Evolutionary conservation across 1,284 basidiomycete genomes (phyloP), one percentile per base, ranked within the genome.

Genomic region (Abortiporus biennis): DNA sequence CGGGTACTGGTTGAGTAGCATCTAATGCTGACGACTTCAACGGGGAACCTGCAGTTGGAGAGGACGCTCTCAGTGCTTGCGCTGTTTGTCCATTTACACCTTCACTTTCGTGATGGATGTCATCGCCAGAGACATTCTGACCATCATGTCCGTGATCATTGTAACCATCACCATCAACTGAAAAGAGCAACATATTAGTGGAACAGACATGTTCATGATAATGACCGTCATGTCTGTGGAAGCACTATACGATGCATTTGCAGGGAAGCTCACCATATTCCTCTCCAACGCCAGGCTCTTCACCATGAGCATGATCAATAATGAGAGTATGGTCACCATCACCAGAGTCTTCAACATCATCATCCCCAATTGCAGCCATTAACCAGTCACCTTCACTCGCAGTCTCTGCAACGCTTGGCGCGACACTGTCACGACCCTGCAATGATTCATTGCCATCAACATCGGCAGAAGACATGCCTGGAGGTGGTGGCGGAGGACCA

Each of bases 291-390:
- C 48, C 45, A 44, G 48, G 38, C 46, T 39, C 44, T 43, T 42
- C 54, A 47, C 49, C 52, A 38, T 56, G 55, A 59, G 59, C 56
- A 59, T 62, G 52, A 51, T 59, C 55, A 51, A 58, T 47, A 39
- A 50, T 48, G 36, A 54, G 56, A 47, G 54, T 48, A 45, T 55
- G 51, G 43, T 55, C 59, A 47, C 56, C 55, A 45, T 69, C 70
- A 44, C 70, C 74, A 47, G 72, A 62, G 37, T 50, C 54, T 31
- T 72, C 70, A 47, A 55, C 62, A 34, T 81, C 78, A 49, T 77
- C 80, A 57, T 81, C 80, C 46, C 71, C 75, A 52, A 88, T 87
- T 42, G 85, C 84, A 55, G 84, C 85, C 85, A 88, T 87, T 36
- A 88, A 68, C 85, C 85, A 88, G 60, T 88, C 85, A 42, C 70